Percentiles rank a stretch among this genome's conserved stretches.
phyloP scores from a whole-genome alignment of 73 alveolate genomes.

The Stentor coeruleus region DNA sequence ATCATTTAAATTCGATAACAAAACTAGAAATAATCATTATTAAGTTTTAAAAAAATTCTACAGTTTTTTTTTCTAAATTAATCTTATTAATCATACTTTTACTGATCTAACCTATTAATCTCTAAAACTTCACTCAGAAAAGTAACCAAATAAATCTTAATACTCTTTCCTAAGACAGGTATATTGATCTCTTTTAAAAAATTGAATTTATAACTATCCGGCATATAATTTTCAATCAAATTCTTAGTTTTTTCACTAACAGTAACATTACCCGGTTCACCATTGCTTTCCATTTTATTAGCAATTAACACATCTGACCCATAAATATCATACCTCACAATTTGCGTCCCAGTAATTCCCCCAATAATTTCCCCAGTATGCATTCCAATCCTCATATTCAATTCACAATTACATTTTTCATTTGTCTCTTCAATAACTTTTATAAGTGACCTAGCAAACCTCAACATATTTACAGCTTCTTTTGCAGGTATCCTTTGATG shows the following conservation, averaged over 20 bases:
- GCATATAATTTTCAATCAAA: slow-evolving; percentile 39
- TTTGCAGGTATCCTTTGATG: slow-evolving; percentile 83
- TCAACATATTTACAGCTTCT: slow-evolving; percentile 89
- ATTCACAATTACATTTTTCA: slow-evolving; percentile 47
- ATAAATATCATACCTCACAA: slow-evolving; percentile 54
- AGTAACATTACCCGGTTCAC: slow-evolving; percentile 44
- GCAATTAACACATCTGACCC: slow-evolving; percentile 56
- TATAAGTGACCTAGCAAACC: slow-evolving; percentile 90
- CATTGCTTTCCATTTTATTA: slow-evolving; percentile 60
- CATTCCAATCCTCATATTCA: slow-evolving; percentile 90
- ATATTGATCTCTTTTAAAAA: too few relatives aligned
- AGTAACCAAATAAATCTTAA: too few relatives aligned
- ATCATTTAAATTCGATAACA: too few relatives aligned
- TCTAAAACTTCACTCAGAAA: too few relatives aligned
- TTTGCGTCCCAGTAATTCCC: slow-evolving; percentile 55
- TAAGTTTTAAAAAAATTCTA: too few relatives aligned
- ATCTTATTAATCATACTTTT: too few relatives aligned
- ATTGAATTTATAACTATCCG: too few relatives aligned
- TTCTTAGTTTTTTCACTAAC: slow-evolving; percentile 39
- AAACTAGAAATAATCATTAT: too few relatives aligned
- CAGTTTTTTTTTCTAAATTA: too few relatives aligned
- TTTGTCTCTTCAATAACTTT: slow-evolving; percentile 82
- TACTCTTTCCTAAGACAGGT: too few relatives aligned
- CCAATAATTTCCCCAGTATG: slow-evolving; percentile 77
- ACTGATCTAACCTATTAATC: too few relatives aligned